Evolutionary conservation across 2,329 filamentous ascomycete species (phyloP).

Genomic region (Fusarium keratoplasticum): DNA sequence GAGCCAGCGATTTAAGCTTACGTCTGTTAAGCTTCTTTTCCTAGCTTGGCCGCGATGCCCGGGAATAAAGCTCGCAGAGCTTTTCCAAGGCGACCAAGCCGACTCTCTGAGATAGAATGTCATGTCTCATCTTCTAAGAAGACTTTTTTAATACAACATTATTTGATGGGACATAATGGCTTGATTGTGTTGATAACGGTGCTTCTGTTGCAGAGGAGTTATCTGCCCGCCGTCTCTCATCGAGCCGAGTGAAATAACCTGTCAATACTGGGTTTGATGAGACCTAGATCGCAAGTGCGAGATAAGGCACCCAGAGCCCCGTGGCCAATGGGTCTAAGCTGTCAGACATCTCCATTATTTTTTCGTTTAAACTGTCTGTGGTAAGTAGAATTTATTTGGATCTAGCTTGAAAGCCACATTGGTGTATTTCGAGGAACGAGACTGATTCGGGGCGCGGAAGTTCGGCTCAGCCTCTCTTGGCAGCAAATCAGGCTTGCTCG

Average conservation of each 20-base stretch:
- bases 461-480: neutral
- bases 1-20: neutral
- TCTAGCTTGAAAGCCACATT: neutral
- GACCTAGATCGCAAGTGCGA: neutral
- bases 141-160: fast-evolving
- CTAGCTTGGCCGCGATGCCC: neutral
- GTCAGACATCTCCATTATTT: fast-evolving
- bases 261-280: neutral
- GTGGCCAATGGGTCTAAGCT: neutral
- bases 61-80: neutral
- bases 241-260: neutral
- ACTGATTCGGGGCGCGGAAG: neutral
- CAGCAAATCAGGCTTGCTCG: neutral
- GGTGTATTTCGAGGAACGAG: neutral
- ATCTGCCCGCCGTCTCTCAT: neutral
- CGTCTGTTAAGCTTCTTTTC: neutral
- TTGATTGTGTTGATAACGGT: neutral
- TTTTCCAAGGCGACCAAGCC: neutral
- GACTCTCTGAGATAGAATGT: neutral
- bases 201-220: neutral
- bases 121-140: neutral
- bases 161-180: neutral
- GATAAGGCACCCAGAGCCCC: neutral
- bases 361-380: neutral
- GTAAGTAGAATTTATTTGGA: neutral